Conservation (phyloP, 805 yeast genomes). For the Ogataea dorogensis region DNA sequence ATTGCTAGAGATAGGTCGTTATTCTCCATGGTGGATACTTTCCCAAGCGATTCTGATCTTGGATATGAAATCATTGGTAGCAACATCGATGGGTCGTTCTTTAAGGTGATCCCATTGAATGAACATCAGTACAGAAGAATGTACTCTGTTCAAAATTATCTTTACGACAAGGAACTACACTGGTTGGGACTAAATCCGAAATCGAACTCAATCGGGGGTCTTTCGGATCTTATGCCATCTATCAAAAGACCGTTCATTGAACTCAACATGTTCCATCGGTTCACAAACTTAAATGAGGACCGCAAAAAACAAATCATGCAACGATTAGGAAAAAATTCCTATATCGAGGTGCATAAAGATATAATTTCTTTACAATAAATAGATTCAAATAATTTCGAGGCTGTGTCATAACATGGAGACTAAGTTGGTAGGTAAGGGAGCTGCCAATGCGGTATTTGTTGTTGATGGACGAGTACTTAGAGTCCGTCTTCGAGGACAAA, state of each 20-base stretch:
- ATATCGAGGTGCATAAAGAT: conserved; percentile 67
- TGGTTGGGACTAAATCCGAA: conserved; percentile 80
- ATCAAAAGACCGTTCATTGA: conserved; percentile 66
- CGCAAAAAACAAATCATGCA: conserved; percentile 51
- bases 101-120: conserved; percentile 66
- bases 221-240: conserved; percentile 34
- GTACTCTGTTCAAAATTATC: conserved; percentile 83
- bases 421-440: conserved; percentile 39
- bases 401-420: conserved; percentile 4
- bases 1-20: conserved; percentile 37
- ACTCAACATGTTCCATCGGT: conserved; percentile 53
- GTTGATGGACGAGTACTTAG: conserved; percentile 33
- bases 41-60: conserved; percentile 29
- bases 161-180: conserved; percentile 73
- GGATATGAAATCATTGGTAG: conserved; percentile 67
- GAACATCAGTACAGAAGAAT: conserved; percentile 78
- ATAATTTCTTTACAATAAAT: conserved; percentile 35
- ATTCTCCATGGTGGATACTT: conserved; percentile 32
- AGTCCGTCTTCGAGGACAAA: conserved; percentile 32
- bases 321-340: conserved; percentile 57
- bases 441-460: conserved; percentile 51
- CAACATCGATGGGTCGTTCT: conserved; percentile 76
- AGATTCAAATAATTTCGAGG: conserved; percentile 1
- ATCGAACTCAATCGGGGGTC: conserved; percentile 52
- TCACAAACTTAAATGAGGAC: conserved; percentile 55